Percentiles rank a stretch among this genome's conserved stretches.
phyloP scores from a whole-genome alignment of 371 early-diverging fungal species.

The Vairimorpha apis region DNA sequence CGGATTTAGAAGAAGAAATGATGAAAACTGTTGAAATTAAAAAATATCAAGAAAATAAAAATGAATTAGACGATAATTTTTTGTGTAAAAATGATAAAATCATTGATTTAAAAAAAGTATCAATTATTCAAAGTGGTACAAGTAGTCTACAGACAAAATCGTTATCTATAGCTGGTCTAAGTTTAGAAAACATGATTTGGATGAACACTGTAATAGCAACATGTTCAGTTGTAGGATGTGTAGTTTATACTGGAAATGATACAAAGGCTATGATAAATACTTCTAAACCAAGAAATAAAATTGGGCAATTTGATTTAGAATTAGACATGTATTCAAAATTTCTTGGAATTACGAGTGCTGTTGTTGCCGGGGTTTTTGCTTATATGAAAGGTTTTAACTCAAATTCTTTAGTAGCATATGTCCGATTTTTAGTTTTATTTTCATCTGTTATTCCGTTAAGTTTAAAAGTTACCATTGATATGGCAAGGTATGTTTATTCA shows the following conservation, averaged over 20 bases:
- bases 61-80: slow-evolving; percentile 63
- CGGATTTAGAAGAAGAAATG: not conserved
- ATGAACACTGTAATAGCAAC: slow-evolving; percentile 91
- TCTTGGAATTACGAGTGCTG: slow-evolving; percentile 36
- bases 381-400: slow-evolving; percentile 78
- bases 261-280: slow-evolving; percentile 95
- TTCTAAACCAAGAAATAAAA: slow-evolving; percentile 80
- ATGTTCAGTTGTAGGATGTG: slow-evolving; percentile 77
- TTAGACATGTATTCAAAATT: slow-evolving; percentile 76
- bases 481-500: slow-evolving; percentile 85
- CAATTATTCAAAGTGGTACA: too few relatives aligned
- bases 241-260: slow-evolving; percentile 90
- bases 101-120: too few relatives aligned
- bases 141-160: too few relatives aligned
- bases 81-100: too few relatives aligned
- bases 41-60: not conserved
- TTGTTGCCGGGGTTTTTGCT: slow-evolving; percentile 72
- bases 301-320: slow-evolving; percentile 84
- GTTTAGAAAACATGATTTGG: slow-evolving; percentile 90
- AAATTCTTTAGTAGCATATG: slow-evolving; percentile 76
- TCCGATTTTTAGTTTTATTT: slow-evolving; percentile 88
- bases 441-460: slow-evolving; percentile 93
- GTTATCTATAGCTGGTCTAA: slow-evolving; percentile 65
- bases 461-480: slow-evolving; percentile 86
- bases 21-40: slow-evolving; percentile 33